Evolutionary conservation across 73 alveolate genomes (phyloP).

Genomic region (Tetrahymena malaccensis): DNA sequence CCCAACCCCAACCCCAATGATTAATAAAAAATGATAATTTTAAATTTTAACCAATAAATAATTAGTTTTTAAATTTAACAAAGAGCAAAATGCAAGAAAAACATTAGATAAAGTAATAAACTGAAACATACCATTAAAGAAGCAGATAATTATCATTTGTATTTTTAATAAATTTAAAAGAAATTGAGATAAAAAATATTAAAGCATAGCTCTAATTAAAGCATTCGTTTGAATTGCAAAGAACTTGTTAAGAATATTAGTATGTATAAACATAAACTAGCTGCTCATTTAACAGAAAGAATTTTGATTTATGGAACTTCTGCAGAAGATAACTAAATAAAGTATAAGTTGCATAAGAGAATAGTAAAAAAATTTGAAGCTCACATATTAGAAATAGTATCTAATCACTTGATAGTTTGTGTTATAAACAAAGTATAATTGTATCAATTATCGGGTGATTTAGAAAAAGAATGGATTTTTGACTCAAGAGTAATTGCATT

Average conservation of each 20-base stretch:
- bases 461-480: constrained; percentile 32
- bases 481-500: constrained; percentile 3
- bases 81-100: too few species aligned
- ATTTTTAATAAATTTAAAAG: not conserved
- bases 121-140: not conserved
- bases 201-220: not conserved
- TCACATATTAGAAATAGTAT: not conserved
- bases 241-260: constrained; percentile 29
- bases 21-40: too few species aligned
- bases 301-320: constrained; percentile 8
- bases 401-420: constrained; percentile 10
- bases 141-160: not conserved
- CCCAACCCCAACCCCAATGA: too few species aligned
- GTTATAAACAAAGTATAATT: not conserved
- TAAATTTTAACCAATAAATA: too few species aligned
- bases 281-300: constrained; percentile 12
- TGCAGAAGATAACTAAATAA: constrained; percentile 13
- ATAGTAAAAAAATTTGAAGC: constrained; percentile 21
- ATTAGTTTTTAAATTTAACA: too few species aligned
- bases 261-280: constrained; percentile 28
- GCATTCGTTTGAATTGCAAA: constrained; percentile 24
- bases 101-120: too few species aligned
- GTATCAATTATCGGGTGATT: constrained; percentile 27
- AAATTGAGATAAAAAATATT: not conserved
- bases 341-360: constrained; percentile 27